A percentile compares a stretch with the other conserved stretches of the same genome.
Evolutionary conservation across 371 early-diverging fungal species (phyloP).

Genomic region (Mucor racemosus): DNA sequence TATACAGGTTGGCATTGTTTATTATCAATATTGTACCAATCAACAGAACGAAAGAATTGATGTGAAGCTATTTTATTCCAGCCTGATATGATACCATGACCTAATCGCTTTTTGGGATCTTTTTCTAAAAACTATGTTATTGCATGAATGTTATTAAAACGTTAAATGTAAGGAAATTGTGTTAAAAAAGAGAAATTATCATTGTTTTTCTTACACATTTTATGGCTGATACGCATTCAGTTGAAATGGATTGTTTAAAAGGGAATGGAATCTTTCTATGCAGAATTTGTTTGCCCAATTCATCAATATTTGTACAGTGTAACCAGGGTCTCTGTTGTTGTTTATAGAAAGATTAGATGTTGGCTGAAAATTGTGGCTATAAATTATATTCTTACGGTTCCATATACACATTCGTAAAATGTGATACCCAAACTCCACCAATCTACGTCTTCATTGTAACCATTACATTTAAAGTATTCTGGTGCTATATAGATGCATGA

Average conservation of each 20-base stretch:
- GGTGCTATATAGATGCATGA: slow-evolving; percentile 59
- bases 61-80: slow-evolving; percentile 40
- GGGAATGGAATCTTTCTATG: slow-evolving; percentile 48
- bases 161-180: no score
- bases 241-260: slow-evolving; percentile 42
- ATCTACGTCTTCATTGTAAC: slow-evolving; percentile 73
- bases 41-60: slow-evolving; percentile 42
- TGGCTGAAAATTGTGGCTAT: not conserved
- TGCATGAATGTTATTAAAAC: slow-evolving; percentile 3
- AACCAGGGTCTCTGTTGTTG: slow-evolving; percentile 51
- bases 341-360: not conserved
- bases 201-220: slow-evolving; percentile 39
- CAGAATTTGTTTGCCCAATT: slow-evolving; percentile 53
- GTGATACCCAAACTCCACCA: slow-evolving; percentile 90
- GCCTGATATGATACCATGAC: slow-evolving; percentile 40
- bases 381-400: slow-evolving; percentile 29
- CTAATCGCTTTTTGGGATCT: slow-evolving; percentile 48
- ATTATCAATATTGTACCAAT: slow-evolving; percentile 42
- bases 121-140: slow-evolving; percentile 35
- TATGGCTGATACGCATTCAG: slow-evolving; percentile 56
- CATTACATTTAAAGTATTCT: slow-evolving; percentile 65
- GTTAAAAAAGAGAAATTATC: no score
- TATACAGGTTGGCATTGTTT: slow-evolving; percentile 55
- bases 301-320: slow-evolving; percentile 41
- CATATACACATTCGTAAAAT: slow-evolving; percentile 70